Base-by-base conservation (phyloP, 345 rosid species). In the Cardiospermum halicacabum region DNA sequence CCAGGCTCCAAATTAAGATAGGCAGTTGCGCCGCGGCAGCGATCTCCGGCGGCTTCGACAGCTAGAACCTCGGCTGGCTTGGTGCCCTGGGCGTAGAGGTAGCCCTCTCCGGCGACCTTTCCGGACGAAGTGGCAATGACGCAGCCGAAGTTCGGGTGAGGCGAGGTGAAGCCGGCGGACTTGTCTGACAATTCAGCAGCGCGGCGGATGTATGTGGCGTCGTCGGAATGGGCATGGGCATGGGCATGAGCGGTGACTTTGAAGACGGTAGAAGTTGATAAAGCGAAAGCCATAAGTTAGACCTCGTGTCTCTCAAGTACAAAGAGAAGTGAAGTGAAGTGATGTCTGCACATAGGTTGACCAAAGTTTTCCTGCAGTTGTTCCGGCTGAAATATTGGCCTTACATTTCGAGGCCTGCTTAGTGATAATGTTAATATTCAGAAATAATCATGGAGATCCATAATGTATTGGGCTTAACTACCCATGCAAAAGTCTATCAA, bases 71-170 rank as follows among this genome's bases (percentile, higher is more conserved):
- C 95, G 0, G 97, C 97, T 0, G 98, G 88, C 64, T 80, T 85
- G 39, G 97, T 85, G 6, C 98, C 98, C 76, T 93, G 91, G 0
- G 92, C 97, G 65, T 90, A 93, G 3, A 90, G 72, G 54, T 73
- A 88, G 2, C 96, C 96, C 75, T 93, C 96, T 19, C 97, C 96
- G 47, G 81, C 88, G 54, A 90, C 78, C 47, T 71, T 76, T 0
- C 85, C 89, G 5, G 78, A 12, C 8, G 79, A 57, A 11, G 86
- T 77, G 48, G 82, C 76, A 32, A 88, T 81, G 25, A 94, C 81
- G 69, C 97, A 94, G 15, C 99, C 99, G 71, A 88, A 89, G 63
- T 91, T 91, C 18, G 96, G 95, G 67, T 94, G 99, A 13, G 99
- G 99, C 0, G 96, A 90, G 53, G 92, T 81, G 61, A 84, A 69